Percentiles rank a stretch among this genome's conserved stretches.
phyloP scores from a whole-genome alignment of 768 basidiomycete species.

The Phanerochaete carnosa region DNA sequence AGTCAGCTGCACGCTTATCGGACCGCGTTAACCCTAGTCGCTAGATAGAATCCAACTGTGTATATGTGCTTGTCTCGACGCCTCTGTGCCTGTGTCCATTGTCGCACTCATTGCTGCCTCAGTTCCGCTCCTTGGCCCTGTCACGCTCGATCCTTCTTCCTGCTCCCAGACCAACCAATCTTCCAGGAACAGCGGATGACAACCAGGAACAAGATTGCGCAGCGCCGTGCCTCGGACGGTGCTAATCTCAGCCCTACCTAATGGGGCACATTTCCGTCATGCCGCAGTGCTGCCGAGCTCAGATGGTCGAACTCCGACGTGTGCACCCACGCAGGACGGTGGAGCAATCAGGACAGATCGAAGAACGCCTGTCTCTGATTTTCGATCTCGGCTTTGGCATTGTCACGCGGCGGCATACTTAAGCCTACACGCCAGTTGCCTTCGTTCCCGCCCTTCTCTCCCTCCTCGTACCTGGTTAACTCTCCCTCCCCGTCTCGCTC shows the following conservation, averaged over 20 bases:
- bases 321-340: neutral
- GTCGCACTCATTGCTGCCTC: too few species aligned
- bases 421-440: neutral
- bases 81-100: too few species aligned
- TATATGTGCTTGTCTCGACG: too few species aligned
- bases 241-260: neutral
- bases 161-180: neutral
- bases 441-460: neutral
- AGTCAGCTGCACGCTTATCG: too few species aligned
- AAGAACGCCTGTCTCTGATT: neutral
- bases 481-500: neutral
- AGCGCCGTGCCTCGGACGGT: neutral
- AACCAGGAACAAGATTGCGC: neutral
- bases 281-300: neutral
- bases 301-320: neutral
- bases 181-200: neutral
- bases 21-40: too few species aligned
- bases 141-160: too few species aligned
- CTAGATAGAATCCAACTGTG: too few species aligned
- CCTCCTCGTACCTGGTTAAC: neutral
- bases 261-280: neutral
- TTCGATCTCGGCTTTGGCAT: constrained; percentile 2
- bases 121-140: too few species aligned
- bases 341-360: neutral
- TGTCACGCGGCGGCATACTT: neutral